Percentiles rank a stretch among this genome's conserved stretches.
phyloP scores from a whole-genome alignment of 345 rosid species.

The Moringa oleifera region DNA sequence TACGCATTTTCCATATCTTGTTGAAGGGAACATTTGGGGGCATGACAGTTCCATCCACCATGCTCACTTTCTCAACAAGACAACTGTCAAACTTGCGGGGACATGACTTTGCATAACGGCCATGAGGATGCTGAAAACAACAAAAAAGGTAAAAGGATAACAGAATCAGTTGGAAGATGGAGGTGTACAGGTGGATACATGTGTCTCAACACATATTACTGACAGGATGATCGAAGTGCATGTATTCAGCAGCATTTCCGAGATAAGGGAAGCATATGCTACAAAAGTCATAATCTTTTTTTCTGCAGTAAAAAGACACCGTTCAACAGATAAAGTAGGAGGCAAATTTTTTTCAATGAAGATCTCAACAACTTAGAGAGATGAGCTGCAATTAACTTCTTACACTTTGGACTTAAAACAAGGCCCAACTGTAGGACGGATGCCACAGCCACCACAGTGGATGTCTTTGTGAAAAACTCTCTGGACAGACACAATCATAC shows the following conservation, averaged over 20 bases:
- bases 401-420: background rate
- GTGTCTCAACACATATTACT: no score
- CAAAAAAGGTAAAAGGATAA: background rate
- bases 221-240: background rate
- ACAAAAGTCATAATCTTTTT: background rate
- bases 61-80: background rate
- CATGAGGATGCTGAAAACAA: background rate
- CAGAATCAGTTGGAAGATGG: background rate
- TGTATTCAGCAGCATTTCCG: background rate
- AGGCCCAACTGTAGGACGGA: background rate
- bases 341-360: background rate
- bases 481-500: background rate
- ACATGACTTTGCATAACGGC: background rate
- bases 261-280: background rate
- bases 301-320: background rate
- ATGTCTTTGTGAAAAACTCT: slow-evolving; percentile 2
- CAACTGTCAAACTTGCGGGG: background rate
- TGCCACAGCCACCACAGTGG: background rate
- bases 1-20: slow-evolving; percentile 1
- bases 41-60: background rate
- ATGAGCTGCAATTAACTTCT: background rate
- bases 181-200: background rate
- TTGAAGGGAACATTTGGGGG: background rate
- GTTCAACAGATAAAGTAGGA: background rate
- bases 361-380: background rate